These are phyloP conservation scores for Candida gigantensis DNA, from an alignment of 1,139 yeast genomes.

Conservation along the genomic window DNA sequence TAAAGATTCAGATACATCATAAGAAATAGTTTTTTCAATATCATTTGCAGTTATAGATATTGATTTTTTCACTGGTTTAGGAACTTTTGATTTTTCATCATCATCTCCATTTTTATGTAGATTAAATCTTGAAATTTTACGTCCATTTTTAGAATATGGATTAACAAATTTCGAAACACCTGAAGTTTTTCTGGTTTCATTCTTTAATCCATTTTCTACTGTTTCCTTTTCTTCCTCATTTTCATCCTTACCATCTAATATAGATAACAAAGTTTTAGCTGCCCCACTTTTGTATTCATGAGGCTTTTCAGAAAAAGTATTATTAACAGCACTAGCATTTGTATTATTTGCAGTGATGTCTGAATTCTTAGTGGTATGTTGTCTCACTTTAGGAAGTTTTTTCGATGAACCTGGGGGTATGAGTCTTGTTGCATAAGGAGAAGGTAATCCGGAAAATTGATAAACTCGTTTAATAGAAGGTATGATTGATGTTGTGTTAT, in stretches of 20 bases:
- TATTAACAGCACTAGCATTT: conserved; percentile 7
- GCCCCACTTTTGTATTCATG: conserved; percentile 50
- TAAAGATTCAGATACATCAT: conserved; percentile 33
- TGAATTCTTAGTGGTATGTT: not conserved
- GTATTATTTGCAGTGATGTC: not conserved
- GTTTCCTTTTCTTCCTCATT: conserved; percentile 8
- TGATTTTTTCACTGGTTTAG: conserved; percentile 2
- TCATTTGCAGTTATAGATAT: conserved; percentile 34
- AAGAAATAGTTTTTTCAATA: conserved; percentile 38
- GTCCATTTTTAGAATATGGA: conserved; percentile 13
- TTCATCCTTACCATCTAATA: conserved; percentile 48
- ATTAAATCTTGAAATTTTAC: conserved; percentile 8
- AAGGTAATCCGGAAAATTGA: conserved; percentile 64
- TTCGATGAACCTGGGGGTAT: conserved; percentile 25
- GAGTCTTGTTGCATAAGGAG: conserved; percentile 61
- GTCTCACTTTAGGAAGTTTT: conserved; percentile 14
- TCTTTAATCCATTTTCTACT: too few species aligned
- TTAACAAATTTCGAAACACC: conserved; percentile 13
- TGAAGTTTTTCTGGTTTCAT: conserved; percentile 1
- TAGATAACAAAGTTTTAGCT: conserved; percentile 64
- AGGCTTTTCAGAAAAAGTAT: conserved; percentile 8
- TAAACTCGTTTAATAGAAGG: conserved; percentile 53
- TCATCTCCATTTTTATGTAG: too few species aligned
- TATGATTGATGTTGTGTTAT: conserved; percentile 18
- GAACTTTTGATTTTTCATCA: too few species aligned